Base-by-base conservation (phyloP, 495 filamentous ascomycete genomes). In the Aspergillus indologenus region DNA sequence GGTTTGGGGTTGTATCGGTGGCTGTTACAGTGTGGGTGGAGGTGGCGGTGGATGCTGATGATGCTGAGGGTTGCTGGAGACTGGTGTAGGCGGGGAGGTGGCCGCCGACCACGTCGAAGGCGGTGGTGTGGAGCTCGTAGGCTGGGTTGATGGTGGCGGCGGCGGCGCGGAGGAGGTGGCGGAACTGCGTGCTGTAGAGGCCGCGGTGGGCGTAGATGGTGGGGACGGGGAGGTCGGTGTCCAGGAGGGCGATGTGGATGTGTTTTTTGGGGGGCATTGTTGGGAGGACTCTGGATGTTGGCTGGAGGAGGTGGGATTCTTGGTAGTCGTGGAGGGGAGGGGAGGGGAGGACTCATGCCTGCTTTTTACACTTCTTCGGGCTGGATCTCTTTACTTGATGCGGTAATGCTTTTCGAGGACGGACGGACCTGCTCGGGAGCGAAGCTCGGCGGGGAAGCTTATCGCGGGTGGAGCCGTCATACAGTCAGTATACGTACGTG, bases 121-220 rank as follows among this genome's bases (percentile, higher is more conserved):
- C 69, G 1, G 76, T 71, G 14, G 74, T 66, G 54, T 75, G 61
- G 18, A 77, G 55, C 34, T 31, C 24, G 11, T 6, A 26, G 17
- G n/a, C 23, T 11, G 17, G 1, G 46, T 7, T 40, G 53, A 53
- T 44, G 45, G n/a, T 69, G 12, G 75, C 26, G 2, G 73, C 69
- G 9, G 75, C 72, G 22, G 61, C 43, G 61, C 73, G 68, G 9
- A 78, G 69, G 0, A 78, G 66, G 1, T 21, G 42, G 5, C 66
- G 68, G 61, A 78, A 78, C 40, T 73, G 71, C 1, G 75, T 71
- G 49, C 69, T 74, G 60, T 74, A 76, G 43, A 78, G 63, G 44
- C 75, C 73, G 3, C 71, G 72, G 20, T 63, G 45, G 29, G 53
- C 50, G 60, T 76, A 76, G 56, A 76, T 67, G 34, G 66, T 55